phyloP scores from a whole-genome alignment of 495 filamentous ascomycete genomes.

The Astrothelium macrocarpum region DNA sequence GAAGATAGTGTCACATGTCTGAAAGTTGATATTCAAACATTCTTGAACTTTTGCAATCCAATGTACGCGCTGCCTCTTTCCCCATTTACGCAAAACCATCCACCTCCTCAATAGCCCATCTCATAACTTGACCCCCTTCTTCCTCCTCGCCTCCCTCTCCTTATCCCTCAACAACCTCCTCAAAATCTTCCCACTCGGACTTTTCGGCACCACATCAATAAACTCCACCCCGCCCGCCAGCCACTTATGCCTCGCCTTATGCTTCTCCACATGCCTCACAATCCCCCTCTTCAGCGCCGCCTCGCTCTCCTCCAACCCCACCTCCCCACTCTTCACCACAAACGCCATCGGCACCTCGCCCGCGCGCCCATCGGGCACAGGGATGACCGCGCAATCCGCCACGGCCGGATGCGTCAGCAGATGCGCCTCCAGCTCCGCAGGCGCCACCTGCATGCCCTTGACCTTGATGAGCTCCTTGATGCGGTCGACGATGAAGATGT shows the following conservation, averaged over 20 bases:
- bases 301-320: conserved; percentile 50
- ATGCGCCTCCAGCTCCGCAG: conserved; percentile 84
- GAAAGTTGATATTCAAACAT: too few relatives aligned
- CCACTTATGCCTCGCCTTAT: conserved; percentile 86
- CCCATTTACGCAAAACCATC: too few relatives aligned
- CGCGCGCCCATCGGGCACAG: conserved; percentile 60
- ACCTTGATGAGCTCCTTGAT: conserved; percentile 94
- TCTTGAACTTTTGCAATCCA: too few relatives aligned
- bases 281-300: conserved; percentile 53
- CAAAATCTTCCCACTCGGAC: conserved; percentile 87
- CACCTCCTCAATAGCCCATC: too few relatives aligned
- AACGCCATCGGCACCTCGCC: conserved; percentile 86
- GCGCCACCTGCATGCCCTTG: conserved; percentile 88
- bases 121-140: conserved; percentile 50
- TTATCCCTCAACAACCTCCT: conserved; percentile 68
- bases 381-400: conserved; percentile 76
- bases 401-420: conserved; percentile 73
- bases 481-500: conserved; percentile 75
- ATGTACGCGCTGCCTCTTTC: too few relatives aligned
- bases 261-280: conserved; percentile 63
- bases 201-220: conserved; percentile 69
- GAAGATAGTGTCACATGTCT: too few relatives aligned
- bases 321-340: conserved; percentile 60
- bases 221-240: conserved; percentile 78
- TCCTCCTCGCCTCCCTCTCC: conserved; percentile 60